Evolutionary conservation across 2,329 filamentous ascomycete species (phyloP), one percentile per base, ranked within the genome.

Genomic region (Fusarium beomiforme): DNA sequence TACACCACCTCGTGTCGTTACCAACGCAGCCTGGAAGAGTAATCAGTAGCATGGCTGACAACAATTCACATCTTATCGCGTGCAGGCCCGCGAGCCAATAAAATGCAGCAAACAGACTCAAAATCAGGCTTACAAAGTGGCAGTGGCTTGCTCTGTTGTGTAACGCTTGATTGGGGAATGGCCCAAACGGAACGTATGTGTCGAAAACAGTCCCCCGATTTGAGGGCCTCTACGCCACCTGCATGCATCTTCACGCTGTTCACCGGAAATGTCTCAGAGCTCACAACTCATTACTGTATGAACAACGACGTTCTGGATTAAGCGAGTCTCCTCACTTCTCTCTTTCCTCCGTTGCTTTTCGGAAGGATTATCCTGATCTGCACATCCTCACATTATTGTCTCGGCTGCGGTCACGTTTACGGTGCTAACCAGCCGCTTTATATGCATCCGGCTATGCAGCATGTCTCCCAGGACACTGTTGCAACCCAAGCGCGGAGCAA

Each of bases 121-220:
- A 49, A 19, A 34, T 0, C 16, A 13, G 21, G 16, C 21, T 50
- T 34, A 4, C 12, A 8, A 19, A 24, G 2, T 50, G 21, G 29
- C 1, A 23, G 2, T 13, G n/a, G 0, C 19, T 17, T 3, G 1
- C 13, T 8, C 3, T 33, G 5, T 13, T 6, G 13, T 33, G 14
- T 6, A 2, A 8, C 3, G n/a, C 26, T 49, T 7, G 5, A 23
- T 14, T 3, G 3, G 46, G 11, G 19, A 23, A n/a, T 23, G 29
- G 5, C 11, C 16, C 14, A 6, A 14, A 50, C 8, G 21, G 46
- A 19, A 19, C 6, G 11, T 23, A 8, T 21, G 33, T 8, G 17
- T 23, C 23, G 9, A 23, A 5, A 8, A 5, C 10, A 29, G 21
- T 19, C 10, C 17, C 19, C 5, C 16, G 10, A 16, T 17, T 2